These are phyloP conservation scores for Colletotrichum melonis DNA, from an alignment of 2,329 filamentous ascomycete genomes.

Conservation along the genomic window DNA sequence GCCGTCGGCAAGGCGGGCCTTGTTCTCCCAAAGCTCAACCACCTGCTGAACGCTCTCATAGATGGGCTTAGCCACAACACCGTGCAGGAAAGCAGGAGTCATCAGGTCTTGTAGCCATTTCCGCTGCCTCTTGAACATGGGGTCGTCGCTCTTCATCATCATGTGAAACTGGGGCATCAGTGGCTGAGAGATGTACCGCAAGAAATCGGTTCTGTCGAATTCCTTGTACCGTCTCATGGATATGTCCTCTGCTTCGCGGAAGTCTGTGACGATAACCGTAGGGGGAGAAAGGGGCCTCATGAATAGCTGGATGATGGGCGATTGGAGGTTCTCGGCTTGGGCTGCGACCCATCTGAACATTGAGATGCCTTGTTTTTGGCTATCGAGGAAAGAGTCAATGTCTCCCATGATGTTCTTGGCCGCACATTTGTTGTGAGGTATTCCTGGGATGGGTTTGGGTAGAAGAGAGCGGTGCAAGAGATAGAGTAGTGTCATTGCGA, in stretches of 20 bases:
- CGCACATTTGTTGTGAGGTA: constrained; percentile 53
- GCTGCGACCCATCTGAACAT: neutral
- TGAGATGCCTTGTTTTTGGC: constrained; percentile 8
- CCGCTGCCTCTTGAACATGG: constrained; percentile 45
- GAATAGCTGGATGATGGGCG: constrained; percentile 60
- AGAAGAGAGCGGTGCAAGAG: constrained; percentile 35
- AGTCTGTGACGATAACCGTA: constrained; percentile 54
- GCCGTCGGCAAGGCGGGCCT: constrained; percentile 43
- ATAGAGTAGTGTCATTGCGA: no score
- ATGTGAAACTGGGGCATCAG: constrained; percentile 48
- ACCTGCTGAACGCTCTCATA: constrained; percentile 44
- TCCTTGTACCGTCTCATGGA: constrained; percentile 53
- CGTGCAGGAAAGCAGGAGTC: constrained; percentile 46
- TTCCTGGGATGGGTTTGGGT: constrained; percentile 55
- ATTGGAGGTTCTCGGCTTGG: constrained; percentile 42
- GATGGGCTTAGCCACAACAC: constrained; percentile 45
- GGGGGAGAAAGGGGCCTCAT: constrained; percentile 54
- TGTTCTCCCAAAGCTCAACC: constrained; percentile 47
- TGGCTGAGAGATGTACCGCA: constrained; percentile 41
- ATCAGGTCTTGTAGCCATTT: constrained; percentile 52
- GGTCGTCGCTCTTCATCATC: constrained; percentile 41
- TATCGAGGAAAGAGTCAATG: constrained; percentile 50
- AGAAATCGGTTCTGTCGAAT: constrained; percentile 50
- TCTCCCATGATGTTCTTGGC: constrained; percentile 52
- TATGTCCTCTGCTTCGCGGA: constrained; percentile 50